These are phyloP conservation scores for Endothia cerciana DNA, from an alignment of 2,329 filamentous ascomycete genomes.

Conservation along the genomic window DNA sequence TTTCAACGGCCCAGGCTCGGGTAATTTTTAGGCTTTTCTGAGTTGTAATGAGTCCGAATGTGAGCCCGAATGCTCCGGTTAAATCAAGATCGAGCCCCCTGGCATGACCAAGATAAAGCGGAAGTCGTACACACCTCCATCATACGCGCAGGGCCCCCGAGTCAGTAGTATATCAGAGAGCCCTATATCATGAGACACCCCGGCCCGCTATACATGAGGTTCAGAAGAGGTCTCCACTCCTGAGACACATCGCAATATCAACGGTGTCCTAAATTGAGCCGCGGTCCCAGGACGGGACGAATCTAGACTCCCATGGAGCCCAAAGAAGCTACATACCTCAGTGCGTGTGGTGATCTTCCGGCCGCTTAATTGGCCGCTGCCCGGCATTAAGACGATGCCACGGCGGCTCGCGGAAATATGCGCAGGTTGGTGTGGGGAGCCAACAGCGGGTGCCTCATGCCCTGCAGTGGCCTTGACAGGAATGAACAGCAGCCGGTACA, in stretches of 20 bases:
- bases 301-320: background rate
- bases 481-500: constrained; percentile 8
- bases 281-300: background rate
- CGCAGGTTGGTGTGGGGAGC: background rate
- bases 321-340: constrained; percentile 1
- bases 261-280: background rate
- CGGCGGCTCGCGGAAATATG: constrained; percentile 4
- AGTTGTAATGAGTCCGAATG: background rate
- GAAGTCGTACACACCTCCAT: background rate
- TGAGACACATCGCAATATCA: constrained; percentile 3
- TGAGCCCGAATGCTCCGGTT: constrained; percentile 3
- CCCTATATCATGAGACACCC: constrained; percentile 8
- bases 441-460: constrained; percentile 31
- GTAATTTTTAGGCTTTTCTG: constrained; percentile 7
- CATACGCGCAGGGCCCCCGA: background rate
- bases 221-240: constrained; percentile 5
- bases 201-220: background rate
- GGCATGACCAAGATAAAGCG: background rate
- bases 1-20: background rate
- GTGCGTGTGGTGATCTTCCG: constrained; percentile 12
- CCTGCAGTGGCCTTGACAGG: constrained; percentile 24
- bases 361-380: constrained; percentile 10
- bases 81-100: background rate
- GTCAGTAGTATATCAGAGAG: background rate
- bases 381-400: constrained; percentile 13